Conservation (phyloP, 2,329 filamentous ascomycete species). For the Aureobasidium mangrovei region DNA sequence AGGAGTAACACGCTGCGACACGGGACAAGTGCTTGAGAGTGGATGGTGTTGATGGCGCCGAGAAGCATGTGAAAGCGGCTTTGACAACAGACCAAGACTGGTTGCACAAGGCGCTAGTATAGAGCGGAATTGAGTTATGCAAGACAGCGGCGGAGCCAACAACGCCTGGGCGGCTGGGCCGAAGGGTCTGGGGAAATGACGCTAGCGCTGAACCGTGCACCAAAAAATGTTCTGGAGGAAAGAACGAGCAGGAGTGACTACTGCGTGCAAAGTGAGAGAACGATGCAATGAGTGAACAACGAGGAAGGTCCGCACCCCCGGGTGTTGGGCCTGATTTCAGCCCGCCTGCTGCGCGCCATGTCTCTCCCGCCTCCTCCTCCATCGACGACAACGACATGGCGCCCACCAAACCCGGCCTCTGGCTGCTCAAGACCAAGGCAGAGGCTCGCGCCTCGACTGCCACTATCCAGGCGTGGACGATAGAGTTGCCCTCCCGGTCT, state of each 20-base stretch:
- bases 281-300: conserved; percentile 13
- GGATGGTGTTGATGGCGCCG: no score
- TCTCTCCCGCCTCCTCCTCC: conserved; percentile 6
- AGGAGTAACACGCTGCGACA: no score
- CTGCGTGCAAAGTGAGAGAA: conserved; percentile 1
- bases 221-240: conserved; percentile 9
- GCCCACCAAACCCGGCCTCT: conserved; percentile 24
- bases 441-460: conserved; percentile 41
- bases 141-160: conserved; percentile 1
- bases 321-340: conserved; percentile 12
- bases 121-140: conserved; percentile 7
- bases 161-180: background rate
- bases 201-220: conserved; percentile 9
- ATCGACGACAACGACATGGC: conserved; percentile 15
- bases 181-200: conserved; percentile 5
- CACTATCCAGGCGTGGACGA: conserved; percentile 56
- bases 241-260: background rate
- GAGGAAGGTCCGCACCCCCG: conserved; percentile 13
- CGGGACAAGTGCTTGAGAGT: no score
- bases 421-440: conserved; percentile 40
- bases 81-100: conserved; percentile 8
- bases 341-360: background rate
- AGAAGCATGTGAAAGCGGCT: background rate
- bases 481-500: conserved; percentile 61
- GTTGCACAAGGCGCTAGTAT: conserved; percentile 7